Evolutionary conservation across 768 basidiomycete species (phyloP), one percentile per base, ranked within the genome.

Genomic region (Clavaria fumosa): DNA sequence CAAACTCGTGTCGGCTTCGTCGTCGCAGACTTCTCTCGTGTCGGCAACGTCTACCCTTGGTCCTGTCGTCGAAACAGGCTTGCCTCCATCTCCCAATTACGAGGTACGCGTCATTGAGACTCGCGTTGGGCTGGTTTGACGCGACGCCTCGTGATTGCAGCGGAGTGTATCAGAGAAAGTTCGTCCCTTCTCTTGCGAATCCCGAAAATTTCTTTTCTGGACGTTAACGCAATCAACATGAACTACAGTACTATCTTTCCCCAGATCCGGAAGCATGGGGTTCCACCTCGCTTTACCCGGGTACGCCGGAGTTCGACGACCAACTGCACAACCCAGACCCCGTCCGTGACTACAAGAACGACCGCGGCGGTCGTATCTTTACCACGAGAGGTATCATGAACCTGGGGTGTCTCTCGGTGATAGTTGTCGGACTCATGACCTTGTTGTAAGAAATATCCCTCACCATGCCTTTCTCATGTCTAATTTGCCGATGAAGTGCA

Each of bases 381-480:
- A 78, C 78, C 12, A 34, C 51, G 7, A 62, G 81, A 42, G 82
- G 80, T 6, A 45, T 81, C 31, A 62, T 62, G 2, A 85, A 85
- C 48, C 60, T 78, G 3, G 72, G 79, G 0, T 83, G 76, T 49
- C 60, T 85, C 10, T 52, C 69, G 38, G 39, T 80, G 33, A 63
- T 85, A n/a, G 61, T 54, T 3, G 38, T 55, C 1, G 64, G 60
- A 3, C 58, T 61, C 31, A 18, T 74, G n/a, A 59, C 57, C 44
- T 59, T 75, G 27, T 78, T 79, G 73, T 77, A 46, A 46, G 75
- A 9, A 31, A 15, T 17, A 41, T 15, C 35, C 31, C 11, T 10
- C 17, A 20, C 20, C 38, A 2, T 31, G 37, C 19, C 32, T 19
- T 34, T 15, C 20, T 21, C 12, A 14, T 34, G 33, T 19, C 40